Conservation (phyloP, 2,329 filamentous ascomycete species). For the Penicillium sp. region DNA sequence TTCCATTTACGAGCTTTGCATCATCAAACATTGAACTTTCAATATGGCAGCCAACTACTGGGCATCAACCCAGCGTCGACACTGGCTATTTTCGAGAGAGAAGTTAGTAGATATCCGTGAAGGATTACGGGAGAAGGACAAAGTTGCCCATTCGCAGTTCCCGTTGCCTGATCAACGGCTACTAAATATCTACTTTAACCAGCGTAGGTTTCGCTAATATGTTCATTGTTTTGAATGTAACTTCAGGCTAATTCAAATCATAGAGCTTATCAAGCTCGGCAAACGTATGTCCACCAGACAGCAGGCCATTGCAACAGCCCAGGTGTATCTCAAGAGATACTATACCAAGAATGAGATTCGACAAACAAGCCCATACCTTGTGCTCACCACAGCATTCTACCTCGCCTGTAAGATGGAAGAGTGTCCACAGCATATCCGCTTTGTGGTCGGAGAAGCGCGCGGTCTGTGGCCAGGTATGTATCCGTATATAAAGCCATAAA, state of each 20-base stretch:
- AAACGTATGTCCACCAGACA: constrained; percentile 83
- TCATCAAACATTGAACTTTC: not conserved
- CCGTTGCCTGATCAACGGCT: constrained; percentile 78
- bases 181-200: constrained; percentile 87
- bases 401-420: constrained; percentile 98
- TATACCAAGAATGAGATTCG: constrained; percentile 89
- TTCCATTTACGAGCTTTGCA: constrained; percentile 1
- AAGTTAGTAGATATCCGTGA: constrained; percentile 72
- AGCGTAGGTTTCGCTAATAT: constrained; percentile 58
- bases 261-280: constrained; percentile 73
- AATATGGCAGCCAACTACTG: constrained; percentile 93
- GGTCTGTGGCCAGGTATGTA: constrained; percentile 71
- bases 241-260: constrained; percentile 1
- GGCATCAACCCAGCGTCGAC: constrained; percentile 85
- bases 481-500: not conserved
- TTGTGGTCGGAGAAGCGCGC: constrained; percentile 82
- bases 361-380: constrained; percentile 86
- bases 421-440: constrained; percentile 89
- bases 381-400: constrained; percentile 91
- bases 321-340: constrained; percentile 92
- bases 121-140: constrained; percentile 73
- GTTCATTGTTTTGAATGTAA: not conserved
- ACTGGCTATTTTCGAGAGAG: constrained; percentile 87
- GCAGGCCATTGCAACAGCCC: constrained; percentile 88
- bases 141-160: constrained; percentile 70